Evolutionary conservation across 768 basidiomycete species (phyloP).

Genomic region (Russula sp.): DNA sequence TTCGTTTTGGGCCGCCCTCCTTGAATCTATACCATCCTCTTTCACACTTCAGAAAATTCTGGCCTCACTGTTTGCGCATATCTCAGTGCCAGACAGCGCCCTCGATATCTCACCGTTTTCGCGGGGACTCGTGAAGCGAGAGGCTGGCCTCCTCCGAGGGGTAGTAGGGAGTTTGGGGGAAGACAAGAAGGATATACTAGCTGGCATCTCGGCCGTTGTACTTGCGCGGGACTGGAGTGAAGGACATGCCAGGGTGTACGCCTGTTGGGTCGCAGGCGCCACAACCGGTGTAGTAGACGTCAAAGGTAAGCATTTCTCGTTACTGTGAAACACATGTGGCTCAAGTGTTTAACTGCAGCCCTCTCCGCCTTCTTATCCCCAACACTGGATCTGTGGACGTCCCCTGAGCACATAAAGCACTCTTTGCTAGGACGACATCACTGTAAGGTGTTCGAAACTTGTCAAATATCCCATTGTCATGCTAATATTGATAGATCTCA

Average conservation of each 20-base stretch:
- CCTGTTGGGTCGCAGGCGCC: conserved; percentile 59
- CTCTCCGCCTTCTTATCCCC: conserved; percentile 42
- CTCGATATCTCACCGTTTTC: conserved; percentile 29
- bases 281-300: conserved; percentile 29
- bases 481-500: conserved; percentile 47
- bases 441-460: conserved; percentile 43
- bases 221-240: conserved; percentile 54
- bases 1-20: conserved; percentile 40
- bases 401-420: conserved; percentile 70
- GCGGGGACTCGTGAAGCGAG: conserved; percentile 43
- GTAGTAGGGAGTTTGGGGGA: conserved; percentile 47
- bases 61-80: conserved; percentile 48
- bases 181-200: conserved; percentile 45
- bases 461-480: neutral
- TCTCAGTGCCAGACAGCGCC: conserved; percentile 29
- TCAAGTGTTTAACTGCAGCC: conserved; percentile 28
- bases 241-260: conserved; percentile 52
- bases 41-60: conserved; percentile 51
- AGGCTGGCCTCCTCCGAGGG: conserved; percentile 43
- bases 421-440: conserved; percentile 67
- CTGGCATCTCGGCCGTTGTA: conserved; percentile 40
- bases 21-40: conserved; percentile 43
- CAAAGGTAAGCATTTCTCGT: conserved; percentile 26
- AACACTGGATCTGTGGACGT: conserved; percentile 62
- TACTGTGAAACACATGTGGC: neutral